Percentiles rank a stretch among this genome's conserved stretches.
phyloP scores from a whole-genome alignment of 2,329 filamentous ascomycete species.

The Verticillium longisporum region DNA sequence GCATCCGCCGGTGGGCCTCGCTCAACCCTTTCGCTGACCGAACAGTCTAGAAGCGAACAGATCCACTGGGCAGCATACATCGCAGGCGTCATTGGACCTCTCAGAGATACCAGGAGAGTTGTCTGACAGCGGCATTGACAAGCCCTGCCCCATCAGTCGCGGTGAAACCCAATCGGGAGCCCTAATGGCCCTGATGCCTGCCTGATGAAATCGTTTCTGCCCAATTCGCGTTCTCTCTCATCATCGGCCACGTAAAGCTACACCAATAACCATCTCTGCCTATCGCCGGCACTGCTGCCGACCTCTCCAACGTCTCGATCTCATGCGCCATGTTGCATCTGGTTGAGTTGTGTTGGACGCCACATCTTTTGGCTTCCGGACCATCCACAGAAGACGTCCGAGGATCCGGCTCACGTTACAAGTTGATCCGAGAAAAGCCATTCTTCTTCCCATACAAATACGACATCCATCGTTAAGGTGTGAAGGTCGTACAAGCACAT shows the following conservation, averaged over 20 bases:
- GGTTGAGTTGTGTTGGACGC: not conserved
- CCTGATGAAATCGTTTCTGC: constrained; percentile 1
- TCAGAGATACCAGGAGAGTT: not conserved
- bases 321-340: not conserved
- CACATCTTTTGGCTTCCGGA: not conserved
- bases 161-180: constrained; percentile 1
- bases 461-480: not conserved
- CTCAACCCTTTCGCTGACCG: not conserved
- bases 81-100: not conserved
- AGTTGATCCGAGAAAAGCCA: not conserved
- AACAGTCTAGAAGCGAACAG: not conserved
- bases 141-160: not conserved
- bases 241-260: not conserved
- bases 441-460: not conserved
- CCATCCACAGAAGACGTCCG: not conserved
- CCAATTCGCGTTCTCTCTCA: not conserved
- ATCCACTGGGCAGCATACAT: not conserved
- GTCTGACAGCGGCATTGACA: not conserved
- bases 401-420: not conserved
- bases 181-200: not conserved
- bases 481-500: not conserved
- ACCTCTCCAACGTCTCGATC: not conserved
- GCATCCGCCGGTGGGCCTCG: not conserved
- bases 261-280: not conserved
- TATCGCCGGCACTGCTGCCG: not conserved